Percentiles rank a stretch among this genome's conserved stretches.
phyloP scores from a whole-genome alignment of 306 rosid genomes.

The Begonia peltatifolia region DNA sequence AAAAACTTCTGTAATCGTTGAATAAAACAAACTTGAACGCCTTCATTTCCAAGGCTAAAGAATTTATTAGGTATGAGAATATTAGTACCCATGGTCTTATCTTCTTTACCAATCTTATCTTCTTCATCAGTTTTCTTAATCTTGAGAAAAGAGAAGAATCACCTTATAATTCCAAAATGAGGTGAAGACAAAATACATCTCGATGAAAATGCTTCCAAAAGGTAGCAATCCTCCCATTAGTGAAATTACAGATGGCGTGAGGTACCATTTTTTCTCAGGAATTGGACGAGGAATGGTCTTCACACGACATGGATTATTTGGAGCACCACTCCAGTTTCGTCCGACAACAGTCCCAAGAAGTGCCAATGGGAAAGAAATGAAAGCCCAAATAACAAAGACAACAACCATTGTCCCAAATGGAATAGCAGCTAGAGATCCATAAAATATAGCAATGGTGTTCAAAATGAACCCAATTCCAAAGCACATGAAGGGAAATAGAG shows the following conservation, averaged over 20 bases:
- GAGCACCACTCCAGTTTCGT: conserved; percentile 99
- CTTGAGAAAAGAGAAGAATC: not conserved
- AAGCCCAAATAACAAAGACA: conserved; percentile 97
- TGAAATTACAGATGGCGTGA: conserved; percentile 92
- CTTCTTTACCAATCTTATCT: too few species aligned
- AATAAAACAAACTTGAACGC: too few species aligned
- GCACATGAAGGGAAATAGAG: conserved; percentile 91
- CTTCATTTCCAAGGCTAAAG: too few species aligned
- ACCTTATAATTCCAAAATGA: conserved; percentile 99
- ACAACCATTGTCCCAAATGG: conserved; percentile 98
- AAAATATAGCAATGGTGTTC: conserved; percentile 91
- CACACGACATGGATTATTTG: conserved; percentile 96
- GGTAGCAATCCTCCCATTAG: conserved; percentile 99
- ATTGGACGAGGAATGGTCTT: conserved; percentile 99
- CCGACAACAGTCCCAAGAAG: conserved; percentile 99
- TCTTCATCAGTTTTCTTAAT: too few species aligned
- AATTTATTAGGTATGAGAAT: too few species aligned
- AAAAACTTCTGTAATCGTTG: too few species aligned
- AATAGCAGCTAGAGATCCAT: conserved; percentile 96
- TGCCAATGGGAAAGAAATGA: conserved; percentile 95
- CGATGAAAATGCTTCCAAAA: conserved; percentile 97
- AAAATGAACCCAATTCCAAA: conserved; percentile 90
- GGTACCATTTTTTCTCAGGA: conserved; percentile 99
- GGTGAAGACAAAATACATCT: conserved; percentile 99
- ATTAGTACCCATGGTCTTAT: too few species aligned